phyloP scores from a whole-genome alignment of 352 stramenopile species.

The Pythium rishiriense region DNA sequence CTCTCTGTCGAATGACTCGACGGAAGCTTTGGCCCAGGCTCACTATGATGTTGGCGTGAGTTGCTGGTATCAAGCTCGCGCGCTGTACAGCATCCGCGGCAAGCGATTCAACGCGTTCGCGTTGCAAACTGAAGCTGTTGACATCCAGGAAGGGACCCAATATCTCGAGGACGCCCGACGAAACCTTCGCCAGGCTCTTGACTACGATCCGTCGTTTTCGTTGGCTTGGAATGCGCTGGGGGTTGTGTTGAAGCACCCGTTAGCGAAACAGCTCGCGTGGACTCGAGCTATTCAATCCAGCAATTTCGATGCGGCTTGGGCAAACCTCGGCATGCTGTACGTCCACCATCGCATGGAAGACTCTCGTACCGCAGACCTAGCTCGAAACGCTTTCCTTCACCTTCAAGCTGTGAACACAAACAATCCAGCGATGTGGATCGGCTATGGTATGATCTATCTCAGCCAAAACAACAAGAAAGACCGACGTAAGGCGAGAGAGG shows the following conservation, averaged over 20 bases:
- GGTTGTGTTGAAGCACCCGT: slow-evolving; percentile 50
- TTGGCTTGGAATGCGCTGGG: slow-evolving; percentile 82
- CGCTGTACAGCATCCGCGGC: slow-evolving; percentile 35
- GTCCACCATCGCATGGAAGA: slow-evolving; percentile 32
- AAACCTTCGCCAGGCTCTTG: slow-evolving; percentile 29
- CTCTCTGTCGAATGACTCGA: slow-evolving; percentile 3
- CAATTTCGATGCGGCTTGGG: slow-evolving; percentile 71
- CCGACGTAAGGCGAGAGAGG: slow-evolving; percentile 56
- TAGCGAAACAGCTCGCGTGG: slow-evolving; percentile 85
- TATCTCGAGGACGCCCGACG: slow-evolving; percentile 44
- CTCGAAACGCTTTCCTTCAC: slow-evolving; percentile 79
- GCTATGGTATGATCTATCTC: slow-evolving; percentile 76
- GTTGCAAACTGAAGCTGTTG: slow-evolving; percentile 13
- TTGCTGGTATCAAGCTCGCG: slow-evolving; percentile 80
- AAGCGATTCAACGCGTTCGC: slow-evolving; percentile 49
- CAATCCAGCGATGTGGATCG: slow-evolving; percentile 87
- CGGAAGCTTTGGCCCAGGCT: slow-evolving; percentile 34
- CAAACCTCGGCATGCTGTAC: slow-evolving; percentile 87
- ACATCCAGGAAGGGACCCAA: slow-evolving; percentile 27
- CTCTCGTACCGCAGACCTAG: slow-evolving; percentile 36
- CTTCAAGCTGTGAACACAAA: slow-evolving; percentile 79
- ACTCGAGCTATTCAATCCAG: slow-evolving; percentile 59
- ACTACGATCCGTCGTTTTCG: slow-evolving; percentile 43
- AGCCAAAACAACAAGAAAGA: slow-evolving; percentile 38
- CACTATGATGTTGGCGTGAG: slow-evolving; percentile 72